phyloP scores from a whole-genome alignment of 768 basidiomycete genomes.

The Termitomyces sp. region DNA sequence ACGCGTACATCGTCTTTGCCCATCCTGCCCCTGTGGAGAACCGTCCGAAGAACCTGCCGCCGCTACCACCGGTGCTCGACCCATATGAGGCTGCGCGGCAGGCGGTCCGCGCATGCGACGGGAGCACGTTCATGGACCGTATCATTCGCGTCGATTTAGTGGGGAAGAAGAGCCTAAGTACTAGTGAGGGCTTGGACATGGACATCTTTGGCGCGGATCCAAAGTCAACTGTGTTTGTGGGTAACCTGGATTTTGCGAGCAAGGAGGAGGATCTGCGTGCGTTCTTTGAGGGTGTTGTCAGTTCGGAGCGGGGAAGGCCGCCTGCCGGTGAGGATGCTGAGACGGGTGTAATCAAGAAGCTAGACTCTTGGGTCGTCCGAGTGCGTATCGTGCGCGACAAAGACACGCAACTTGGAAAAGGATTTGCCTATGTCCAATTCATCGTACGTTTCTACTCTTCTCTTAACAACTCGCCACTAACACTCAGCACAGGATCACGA shows the following conservation, averaged over 20 bases:
- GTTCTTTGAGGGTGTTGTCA: conserved; percentile 81
- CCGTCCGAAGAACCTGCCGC: conserved; percentile 50
- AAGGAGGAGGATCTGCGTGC: conserved; percentile 86
- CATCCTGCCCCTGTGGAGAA: conserved; percentile 45
- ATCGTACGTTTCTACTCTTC: conserved; percentile 44
- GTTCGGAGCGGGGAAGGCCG: conserved; percentile 65
- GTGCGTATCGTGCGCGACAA: conserved; percentile 90
- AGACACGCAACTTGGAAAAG: conserved; percentile 92
- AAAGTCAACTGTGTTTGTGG: conserved; percentile 84
- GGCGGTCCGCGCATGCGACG: conserved; percentile 61
- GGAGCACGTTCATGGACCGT: conserved; percentile 70
- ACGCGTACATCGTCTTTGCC: conserved; percentile 91
- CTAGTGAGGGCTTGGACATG: conserved; percentile 17
- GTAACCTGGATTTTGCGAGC: conserved; percentile 88
- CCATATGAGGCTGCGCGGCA: conserved; percentile 67
- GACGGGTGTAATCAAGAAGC: conserved; percentile 30
- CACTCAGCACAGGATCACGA: conserved; percentile 67
- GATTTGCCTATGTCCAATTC: conserved; percentile 92
- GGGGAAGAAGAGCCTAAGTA: conserved; percentile 23
- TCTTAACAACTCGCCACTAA: not conserved
- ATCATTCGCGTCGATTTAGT: conserved; percentile 79
- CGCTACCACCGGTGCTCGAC: conserved; percentile 46
- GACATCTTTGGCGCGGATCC: conserved; percentile 53
- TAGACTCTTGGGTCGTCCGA: conserved; percentile 65
- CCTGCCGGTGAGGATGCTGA: conserved; percentile 21